Evolutionary conservation across 805 yeast species (phyloP).

Genomic region (Suhomyces canberraensis): DNA sequence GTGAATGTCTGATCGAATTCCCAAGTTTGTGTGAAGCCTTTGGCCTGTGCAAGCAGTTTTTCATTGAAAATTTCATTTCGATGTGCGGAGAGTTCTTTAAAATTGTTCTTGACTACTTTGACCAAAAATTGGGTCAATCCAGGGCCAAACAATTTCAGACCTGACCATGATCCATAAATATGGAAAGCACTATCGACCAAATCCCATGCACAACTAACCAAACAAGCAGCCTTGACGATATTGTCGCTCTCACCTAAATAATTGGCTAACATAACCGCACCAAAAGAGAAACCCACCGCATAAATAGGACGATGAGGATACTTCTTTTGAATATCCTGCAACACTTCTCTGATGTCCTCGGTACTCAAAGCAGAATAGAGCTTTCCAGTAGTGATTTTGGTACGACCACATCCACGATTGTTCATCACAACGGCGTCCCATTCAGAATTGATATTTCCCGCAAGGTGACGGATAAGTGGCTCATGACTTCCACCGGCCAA

Average conservation of each 20-base stretch:
- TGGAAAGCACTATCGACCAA: conserved; percentile 46
- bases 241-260: conserved; percentile 55
- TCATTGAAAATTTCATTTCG: conserved; percentile 26
- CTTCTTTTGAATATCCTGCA: conserved; percentile 45
- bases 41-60: conserved; percentile 15
- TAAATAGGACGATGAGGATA: conserved; percentile 64
- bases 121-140: conserved; percentile 29
- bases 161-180: conserved; percentile 38
- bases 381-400: conserved; percentile 64
- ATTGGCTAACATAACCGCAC: conserved; percentile 69
- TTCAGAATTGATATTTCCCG: conserved; percentile 32
- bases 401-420: conserved; percentile 73
- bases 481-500: conserved; percentile 86
- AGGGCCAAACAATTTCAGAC: conserved; percentile 32
- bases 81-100: conserved; percentile 28
- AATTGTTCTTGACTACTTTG: conserved; percentile 32
- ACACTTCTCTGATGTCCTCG: conserved; percentile 58
- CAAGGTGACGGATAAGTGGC: conserved; percentile 62
- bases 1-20: conserved; percentile 69
- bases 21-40: conserved; percentile 31
- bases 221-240: conserved; percentile 46
- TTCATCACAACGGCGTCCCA: conserved; percentile 72
- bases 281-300: conserved; percentile 77
- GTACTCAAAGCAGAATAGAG: conserved; percentile 72
- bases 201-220: conserved; percentile 75